A percentile compares a stretch with the other conserved stretches of the same genome.
Conservation (phyloP, 352 stramenopile species). For the Pythium oligandrum region DNA sequence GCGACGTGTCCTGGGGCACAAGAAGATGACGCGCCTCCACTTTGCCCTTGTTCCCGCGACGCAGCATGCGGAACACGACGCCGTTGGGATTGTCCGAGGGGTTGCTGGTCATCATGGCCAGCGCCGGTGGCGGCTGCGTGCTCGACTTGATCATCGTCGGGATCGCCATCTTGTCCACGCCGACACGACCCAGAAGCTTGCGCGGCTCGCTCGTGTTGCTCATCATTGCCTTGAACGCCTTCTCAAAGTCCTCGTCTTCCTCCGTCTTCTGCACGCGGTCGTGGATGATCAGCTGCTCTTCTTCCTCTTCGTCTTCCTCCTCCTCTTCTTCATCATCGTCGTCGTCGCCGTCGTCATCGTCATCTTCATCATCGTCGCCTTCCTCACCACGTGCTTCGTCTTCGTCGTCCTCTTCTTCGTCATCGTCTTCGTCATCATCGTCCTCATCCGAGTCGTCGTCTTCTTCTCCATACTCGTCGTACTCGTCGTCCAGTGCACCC, state of each 20-base stretch:
- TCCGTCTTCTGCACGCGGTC: slow-evolving; percentile 70
- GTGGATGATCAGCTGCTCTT: slow-evolving; percentile 87
- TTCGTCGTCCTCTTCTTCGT: slow-evolving; percentile 52
- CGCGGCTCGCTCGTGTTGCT: slow-evolving; percentile 52
- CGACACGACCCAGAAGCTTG: slow-evolving; percentile 60
- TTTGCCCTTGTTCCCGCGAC: slow-evolving; percentile 96
- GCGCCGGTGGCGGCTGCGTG: slow-evolving; percentile 15
- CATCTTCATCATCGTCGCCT: slow-evolving; percentile 75
- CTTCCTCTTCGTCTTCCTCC: slow-evolving; percentile 70
- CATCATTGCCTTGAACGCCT: slow-evolving; percentile 87
- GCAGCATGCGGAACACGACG: slow-evolving; percentile 93
- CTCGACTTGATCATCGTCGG: slow-evolving; percentile 72
- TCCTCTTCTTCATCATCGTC: slow-evolving; percentile 58
- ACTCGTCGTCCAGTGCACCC: slow-evolving; percentile 49
- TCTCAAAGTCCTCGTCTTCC: slow-evolving; percentile 87
- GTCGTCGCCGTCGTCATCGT: slow-evolving; percentile 61
- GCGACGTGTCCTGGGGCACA: slow-evolving; percentile 90
- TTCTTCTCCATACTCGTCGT: slow-evolving; percentile 42
- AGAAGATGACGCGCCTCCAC: slow-evolving; percentile 92
- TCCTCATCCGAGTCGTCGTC: slow-evolving; percentile 45
- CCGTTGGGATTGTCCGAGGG: slow-evolving; percentile 32
- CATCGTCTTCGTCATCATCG: slow-evolving; percentile 47
- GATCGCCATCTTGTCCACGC: slow-evolving; percentile 87
- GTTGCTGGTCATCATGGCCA: not conserved
- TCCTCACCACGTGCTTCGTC: slow-evolving; percentile 56